Conservation (phyloP, 768 basidiomycete genomes). For the Tephrocybe sp. region DNA sequence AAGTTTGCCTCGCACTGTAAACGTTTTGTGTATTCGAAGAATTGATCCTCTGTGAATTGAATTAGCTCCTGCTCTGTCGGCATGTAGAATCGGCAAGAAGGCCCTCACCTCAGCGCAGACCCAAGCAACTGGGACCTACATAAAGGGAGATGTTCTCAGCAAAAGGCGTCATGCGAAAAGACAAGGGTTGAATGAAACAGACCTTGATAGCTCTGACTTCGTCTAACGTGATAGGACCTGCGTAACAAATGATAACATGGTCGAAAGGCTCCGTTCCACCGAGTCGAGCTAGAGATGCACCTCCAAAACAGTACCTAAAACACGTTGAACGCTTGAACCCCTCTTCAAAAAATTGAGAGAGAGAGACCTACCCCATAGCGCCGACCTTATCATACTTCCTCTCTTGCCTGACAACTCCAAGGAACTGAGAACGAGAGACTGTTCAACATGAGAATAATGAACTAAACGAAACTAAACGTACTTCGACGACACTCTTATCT, state of each 20-base stretch:
- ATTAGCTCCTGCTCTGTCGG: background rate
- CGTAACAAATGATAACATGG: conserved; percentile 16
- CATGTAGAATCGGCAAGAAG: background rate
- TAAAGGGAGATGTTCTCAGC: background rate
- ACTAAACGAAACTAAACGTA: background rate
- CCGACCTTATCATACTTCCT: conserved; percentile 38
- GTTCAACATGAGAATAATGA: no score
- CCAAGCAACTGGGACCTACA: conserved; percentile 18
- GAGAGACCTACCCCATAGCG: conserved; percentile 29
- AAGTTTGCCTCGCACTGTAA: conserved; percentile 15
- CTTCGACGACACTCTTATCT: conserved; percentile 22
- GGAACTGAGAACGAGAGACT: conserved; percentile 25
- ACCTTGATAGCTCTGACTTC: conserved; percentile 15
- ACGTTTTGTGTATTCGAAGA: background rate
- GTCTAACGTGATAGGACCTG: conserved; percentile 12
- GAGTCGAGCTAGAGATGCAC: conserved; percentile 10
- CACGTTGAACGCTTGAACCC: no score
- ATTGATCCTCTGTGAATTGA: background rate
- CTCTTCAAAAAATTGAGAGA: no score
- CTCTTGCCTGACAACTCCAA: conserved; percentile 29
- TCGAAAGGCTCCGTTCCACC: conserved; percentile 12
- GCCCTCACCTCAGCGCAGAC: conserved; percentile 14
- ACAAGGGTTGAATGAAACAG: background rate
- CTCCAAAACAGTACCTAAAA: conserved; percentile 21
- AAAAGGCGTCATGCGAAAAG: background rate